phyloP scores from a whole-genome alignment of 2,329 filamentous ascomycete genomes.

The Colletotrichum ledebouriae region DNA sequence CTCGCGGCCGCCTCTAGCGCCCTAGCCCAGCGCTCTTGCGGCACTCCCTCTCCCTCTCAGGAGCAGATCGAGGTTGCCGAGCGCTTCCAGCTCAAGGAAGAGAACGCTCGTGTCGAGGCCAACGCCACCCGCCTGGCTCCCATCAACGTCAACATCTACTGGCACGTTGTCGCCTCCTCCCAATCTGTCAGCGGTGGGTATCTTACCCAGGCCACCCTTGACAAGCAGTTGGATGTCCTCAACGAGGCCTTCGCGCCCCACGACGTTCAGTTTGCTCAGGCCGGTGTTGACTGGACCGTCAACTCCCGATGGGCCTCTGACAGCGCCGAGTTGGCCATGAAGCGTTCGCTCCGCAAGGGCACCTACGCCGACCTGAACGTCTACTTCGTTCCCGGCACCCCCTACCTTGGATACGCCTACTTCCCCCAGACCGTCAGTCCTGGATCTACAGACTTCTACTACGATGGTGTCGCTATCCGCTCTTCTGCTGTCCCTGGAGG shows the following conservation, averaged over 20 bases:
- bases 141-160: conserved; percentile 56
- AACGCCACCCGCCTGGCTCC: conserved; percentile 45
- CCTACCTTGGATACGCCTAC: conserved; percentile 61
- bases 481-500: conserved; percentile 55
- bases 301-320: conserved; percentile 62
- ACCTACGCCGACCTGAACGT: conserved; percentile 59
- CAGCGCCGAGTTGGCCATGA: conserved; percentile 57
- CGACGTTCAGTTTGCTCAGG: conserved; percentile 60
- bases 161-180: conserved; percentile 54
- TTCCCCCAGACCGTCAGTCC: conserved; percentile 52
- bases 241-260: conserved; percentile 60
- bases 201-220: conserved; percentile 50
- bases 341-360: conserved; percentile 59
- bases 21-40: conserved; percentile 39
- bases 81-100: conserved; percentile 33
- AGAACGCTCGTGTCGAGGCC: conserved; percentile 34
- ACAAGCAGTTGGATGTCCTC: conserved; percentile 58
- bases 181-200: conserved; percentile 50
- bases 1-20: conserved; percentile 37
- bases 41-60: conserved; percentile 32
- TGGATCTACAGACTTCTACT: conserved; percentile 52
- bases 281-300: conserved; percentile 59
- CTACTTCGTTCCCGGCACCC: conserved; percentile 59
- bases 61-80: conserved; percentile 36
- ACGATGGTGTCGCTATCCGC: conserved; percentile 57